Conservation (phyloP, 2,329 filamentous ascomycete genomes). For the Annulohypoxylon truncatum region DNA sequence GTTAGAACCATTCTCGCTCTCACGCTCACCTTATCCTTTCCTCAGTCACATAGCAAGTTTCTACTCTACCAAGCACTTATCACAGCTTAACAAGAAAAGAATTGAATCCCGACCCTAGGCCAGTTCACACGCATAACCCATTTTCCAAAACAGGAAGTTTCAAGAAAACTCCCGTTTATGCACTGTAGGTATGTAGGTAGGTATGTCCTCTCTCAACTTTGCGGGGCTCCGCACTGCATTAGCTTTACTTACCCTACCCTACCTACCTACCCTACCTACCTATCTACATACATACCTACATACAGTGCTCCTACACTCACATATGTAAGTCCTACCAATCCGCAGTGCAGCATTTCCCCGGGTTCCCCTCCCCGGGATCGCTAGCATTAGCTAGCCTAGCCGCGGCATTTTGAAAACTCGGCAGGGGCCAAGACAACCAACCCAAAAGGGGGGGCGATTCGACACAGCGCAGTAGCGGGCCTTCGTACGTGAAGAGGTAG, state of each 20-base stretch:
- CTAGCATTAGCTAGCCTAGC: slow-evolving; percentile 4
- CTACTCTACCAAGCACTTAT: slow-evolving; percentile 1
- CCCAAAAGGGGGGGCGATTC: neutral
- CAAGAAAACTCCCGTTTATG: slow-evolving; percentile 7
- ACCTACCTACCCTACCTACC: neutral
- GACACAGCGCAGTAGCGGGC: neutral
- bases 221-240: slow-evolving; percentile 36
- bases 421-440: no score
- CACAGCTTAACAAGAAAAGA: slow-evolving; percentile 3
- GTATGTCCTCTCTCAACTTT: slow-evolving; percentile 1
- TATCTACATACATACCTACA: neutral
- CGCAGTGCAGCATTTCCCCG: neutral
- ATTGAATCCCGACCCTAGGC: neutral
- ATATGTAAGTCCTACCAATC: neutral
- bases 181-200: neutral
- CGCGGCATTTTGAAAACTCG: slow-evolving; percentile 22
- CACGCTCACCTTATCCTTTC: neutral
- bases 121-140: neutral
- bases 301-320: neutral
- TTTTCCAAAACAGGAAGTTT: slow-evolving; percentile 10
- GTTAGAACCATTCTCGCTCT: neutral
- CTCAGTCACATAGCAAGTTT: slow-evolving; percentile 4
- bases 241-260: neutral
- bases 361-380: slow-evolving; percentile 11
- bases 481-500: neutral